Evolutionary conservation across 2,329 filamentous ascomycete species (phyloP).

Genomic region (Fusarium multiceps): DNA sequence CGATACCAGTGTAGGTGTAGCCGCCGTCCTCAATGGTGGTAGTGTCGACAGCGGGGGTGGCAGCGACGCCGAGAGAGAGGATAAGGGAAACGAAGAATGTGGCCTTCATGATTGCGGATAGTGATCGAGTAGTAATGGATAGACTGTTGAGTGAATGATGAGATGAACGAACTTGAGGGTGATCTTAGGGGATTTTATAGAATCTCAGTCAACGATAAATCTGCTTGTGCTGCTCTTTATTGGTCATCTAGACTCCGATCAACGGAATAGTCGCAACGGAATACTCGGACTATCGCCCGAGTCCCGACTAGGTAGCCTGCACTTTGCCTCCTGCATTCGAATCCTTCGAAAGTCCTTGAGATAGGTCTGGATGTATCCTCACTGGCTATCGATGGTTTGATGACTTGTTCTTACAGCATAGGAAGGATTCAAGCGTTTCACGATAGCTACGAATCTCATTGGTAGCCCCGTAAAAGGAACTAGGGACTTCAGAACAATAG

Average conservation of each 20-base stretch:
- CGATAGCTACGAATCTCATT: accelerated
- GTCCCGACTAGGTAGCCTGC: not conserved
- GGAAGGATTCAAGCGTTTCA: not conserved
- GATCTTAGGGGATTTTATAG: not conserved
- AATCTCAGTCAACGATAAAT: accelerated
- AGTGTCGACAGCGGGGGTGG: conserved; percentile 3
- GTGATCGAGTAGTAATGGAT: not conserved
- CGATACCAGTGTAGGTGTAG: conserved; percentile 12
- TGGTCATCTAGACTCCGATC: accelerated
- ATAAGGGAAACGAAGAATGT: conserved; percentile 6
- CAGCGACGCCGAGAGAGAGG: conserved; percentile 11
- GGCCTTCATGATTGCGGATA: conserved; percentile 9
- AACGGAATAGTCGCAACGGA: not conserved
- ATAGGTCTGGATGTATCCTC: not conserved
- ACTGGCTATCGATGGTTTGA: not conserved
- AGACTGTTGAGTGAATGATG: not conserved
- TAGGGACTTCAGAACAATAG: not conserved
- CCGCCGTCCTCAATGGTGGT: conserved; percentile 10
- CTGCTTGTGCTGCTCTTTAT: not conserved
- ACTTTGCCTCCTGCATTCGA: conserved; percentile 6
- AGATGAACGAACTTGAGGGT: not conserved
- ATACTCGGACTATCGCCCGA: not conserved
- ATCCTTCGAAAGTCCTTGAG: conserved; percentile 11
- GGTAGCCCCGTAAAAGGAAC: not conserved
- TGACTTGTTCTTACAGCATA: not conserved